Evolutionary conservation across 2,329 filamentous ascomycete species (phyloP).

Genomic region (Sporothrix brasiliensis): DNA sequence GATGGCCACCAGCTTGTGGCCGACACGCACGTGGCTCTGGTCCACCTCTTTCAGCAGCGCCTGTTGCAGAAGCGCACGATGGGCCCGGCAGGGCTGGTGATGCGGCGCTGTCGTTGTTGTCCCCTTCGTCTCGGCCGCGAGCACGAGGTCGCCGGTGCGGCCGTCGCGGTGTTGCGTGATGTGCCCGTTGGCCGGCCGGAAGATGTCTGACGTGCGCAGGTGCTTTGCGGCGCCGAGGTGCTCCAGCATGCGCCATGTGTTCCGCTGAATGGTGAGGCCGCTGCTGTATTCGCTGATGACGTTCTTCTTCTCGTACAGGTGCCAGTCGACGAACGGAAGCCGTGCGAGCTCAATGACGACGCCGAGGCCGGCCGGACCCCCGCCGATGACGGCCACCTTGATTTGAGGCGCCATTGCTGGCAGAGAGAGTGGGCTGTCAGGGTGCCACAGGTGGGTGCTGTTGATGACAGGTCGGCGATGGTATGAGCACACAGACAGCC

Average conservation of each 20-base stretch:
- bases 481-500: no score
- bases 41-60: slow-evolving; percentile 52
- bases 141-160: slow-evolving; percentile 40
- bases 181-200: slow-evolving; percentile 37
- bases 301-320: slow-evolving; percentile 44
- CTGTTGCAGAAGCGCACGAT: slow-evolving; percentile 50
- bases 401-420: slow-evolving; percentile 10
- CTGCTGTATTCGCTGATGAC: slow-evolving; percentile 45
- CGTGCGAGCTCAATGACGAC: slow-evolving; percentile 40
- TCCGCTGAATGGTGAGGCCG: slow-evolving; percentile 43
- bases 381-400: slow-evolving; percentile 31
- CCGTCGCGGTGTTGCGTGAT: slow-evolving; percentile 40
- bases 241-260: slow-evolving; percentile 44
- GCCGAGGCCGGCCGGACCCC: slow-evolving; percentile 37
- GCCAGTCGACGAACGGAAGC: slow-evolving; percentile 41
- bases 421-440: no score
- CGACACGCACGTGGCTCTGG: slow-evolving; percentile 48
- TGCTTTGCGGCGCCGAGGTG: slow-evolving; percentile 42
- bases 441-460: background rate
- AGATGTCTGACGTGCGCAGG: slow-evolving; percentile 40
- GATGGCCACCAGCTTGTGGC: slow-evolving; percentile 48
- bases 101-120: slow-evolving; percentile 35
- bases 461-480: no score
- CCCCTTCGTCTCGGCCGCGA: slow-evolving; percentile 34
- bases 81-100: slow-evolving; percentile 39